Evolutionary conservation across 139 green algal species (phyloP), one percentile per base, ranked within the genome.

Genomic region (Gonium pectorale): DNA sequence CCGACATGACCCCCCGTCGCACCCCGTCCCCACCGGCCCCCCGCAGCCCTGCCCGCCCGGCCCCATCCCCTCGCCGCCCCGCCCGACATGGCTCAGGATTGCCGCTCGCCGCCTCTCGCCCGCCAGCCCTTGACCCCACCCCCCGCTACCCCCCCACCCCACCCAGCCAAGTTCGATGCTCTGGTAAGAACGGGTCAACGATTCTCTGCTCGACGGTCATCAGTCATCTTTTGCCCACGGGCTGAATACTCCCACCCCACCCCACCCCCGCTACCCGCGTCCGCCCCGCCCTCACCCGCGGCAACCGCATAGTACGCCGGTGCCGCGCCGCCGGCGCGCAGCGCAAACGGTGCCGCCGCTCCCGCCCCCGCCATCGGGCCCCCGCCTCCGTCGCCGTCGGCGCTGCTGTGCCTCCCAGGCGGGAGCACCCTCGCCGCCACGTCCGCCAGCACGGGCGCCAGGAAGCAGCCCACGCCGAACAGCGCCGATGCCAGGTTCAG

Each of bases 381-480:
- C 40, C 38, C 40, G 40, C 15, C 29, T 17, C 31, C 26, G 6
- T 66, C 7, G 2, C 27, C 40, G 24, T 21, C 35, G 3, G 38
- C 2, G 24, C 33, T 15, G 51, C 72, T 67, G 52, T n/a, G n/a
- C n/a, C n/a, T n/a, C n/a, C n/a, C n/a, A n/a, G n/a, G n/a, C n/a
- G n/a, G n/a, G n/a, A n/a, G n/a, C n/a, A n/a, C n/a, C n/a, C n/a
- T n/a, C n/a, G n/a, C n/a, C n/a, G 74, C 60, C 60, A 83, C 0
- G 35, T 66, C 44, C 26, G 78, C 78, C 31, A 84, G 46, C 8
- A 84, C 63, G 11, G 78, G 78, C 21, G 78, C 62, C 31, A 74
- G 22, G 63, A 84, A 84, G 62, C 78, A 84, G 43, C 78, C 78
- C 43, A 84, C 63, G 2, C 78, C 78, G 40, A 84, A 84, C 26